Percentiles rank a stretch among this genome's conserved stretches.
Evolutionary conservation across 805 yeast genomes (phyloP).

Genomic region (Starmerella geochares): DNA sequence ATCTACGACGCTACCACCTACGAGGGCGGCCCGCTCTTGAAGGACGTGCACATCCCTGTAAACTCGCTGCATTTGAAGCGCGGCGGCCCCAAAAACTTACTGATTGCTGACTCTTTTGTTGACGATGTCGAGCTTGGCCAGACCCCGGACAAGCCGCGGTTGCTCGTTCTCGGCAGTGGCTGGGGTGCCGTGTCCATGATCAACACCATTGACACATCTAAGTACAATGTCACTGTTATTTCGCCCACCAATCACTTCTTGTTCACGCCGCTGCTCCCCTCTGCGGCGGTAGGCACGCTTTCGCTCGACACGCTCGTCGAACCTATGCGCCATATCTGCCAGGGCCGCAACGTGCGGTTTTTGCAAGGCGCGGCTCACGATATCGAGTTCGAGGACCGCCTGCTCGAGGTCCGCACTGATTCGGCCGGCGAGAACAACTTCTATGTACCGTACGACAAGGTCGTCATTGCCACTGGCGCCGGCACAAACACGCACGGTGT

Average conservation of each 20-base stretch:
- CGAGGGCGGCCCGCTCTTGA: constrained; percentile 31
- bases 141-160: constrained; percentile 41
- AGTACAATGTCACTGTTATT: constrained; percentile 54
- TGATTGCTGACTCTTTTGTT: constrained; percentile 45
- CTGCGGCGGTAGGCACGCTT: constrained; percentile 61
- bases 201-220: constrained; percentile 42
- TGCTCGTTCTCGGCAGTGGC: constrained; percentile 58
- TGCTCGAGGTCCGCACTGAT: constrained; percentile 46
- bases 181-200: constrained; percentile 61
- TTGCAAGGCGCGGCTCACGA: constrained; percentile 53
- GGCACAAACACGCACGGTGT: constrained; percentile 62
- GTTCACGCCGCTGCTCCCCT: constrained; percentile 60
- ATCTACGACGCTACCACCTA: constrained; percentile 62
- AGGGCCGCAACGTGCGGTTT: constrained; percentile 47
- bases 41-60: constrained; percentile 40
- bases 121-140: constrained; percentile 47
- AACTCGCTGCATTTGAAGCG: constrained; percentile 44
- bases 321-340: constrained; percentile 50
- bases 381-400: constrained; percentile 45
- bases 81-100: constrained; percentile 67
- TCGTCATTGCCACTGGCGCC: constrained; percentile 61
- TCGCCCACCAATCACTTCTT: constrained; percentile 61
- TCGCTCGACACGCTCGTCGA: constrained; percentile 56
- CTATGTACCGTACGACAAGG: constrained; percentile 62
- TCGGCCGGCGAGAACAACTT: constrained; percentile 35